These are phyloP conservation scores for Evernia prunastri DNA, from an alignment of 495 filamentous ascomycete genomes.

Conservation along the genomic window DNA sequence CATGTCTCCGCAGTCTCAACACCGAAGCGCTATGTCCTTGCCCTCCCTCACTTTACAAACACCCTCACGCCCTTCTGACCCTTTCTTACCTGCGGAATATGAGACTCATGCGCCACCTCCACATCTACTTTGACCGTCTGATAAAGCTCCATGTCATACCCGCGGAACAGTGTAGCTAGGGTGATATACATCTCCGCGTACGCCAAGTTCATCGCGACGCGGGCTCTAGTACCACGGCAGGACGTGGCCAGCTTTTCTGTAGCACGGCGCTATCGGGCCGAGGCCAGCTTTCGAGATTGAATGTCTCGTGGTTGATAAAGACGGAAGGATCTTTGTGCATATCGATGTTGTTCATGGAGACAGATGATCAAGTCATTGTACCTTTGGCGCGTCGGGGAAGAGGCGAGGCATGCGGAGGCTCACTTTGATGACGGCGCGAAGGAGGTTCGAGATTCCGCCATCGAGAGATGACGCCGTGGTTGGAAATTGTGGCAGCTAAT, in stretches of 20 bases:
- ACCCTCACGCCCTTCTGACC: slow-evolving; percentile 26
- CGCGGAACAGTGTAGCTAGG: slow-evolving; percentile 7
- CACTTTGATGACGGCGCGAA: slow-evolving; percentile 58
- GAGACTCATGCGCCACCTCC: slow-evolving; percentile 22
- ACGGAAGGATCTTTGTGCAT: slow-evolving; percentile 30
- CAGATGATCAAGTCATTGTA: slow-evolving; percentile 27
- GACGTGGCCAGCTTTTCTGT: slow-evolving; percentile 14
- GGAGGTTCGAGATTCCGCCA: slow-evolving; percentile 44
- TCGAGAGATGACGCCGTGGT: slow-evolving; percentile 19
- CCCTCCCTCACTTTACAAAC: background rate
- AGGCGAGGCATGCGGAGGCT: slow-evolving; percentile 41
- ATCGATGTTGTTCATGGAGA: slow-evolving; percentile 34
- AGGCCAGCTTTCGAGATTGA: slow-evolving; percentile 20
- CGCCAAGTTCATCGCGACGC: slow-evolving; percentile 20
- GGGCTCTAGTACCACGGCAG: slow-evolving; percentile 13
- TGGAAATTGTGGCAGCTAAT: slow-evolving; percentile 30
- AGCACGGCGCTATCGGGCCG: background rate
- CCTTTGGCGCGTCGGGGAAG: slow-evolving; percentile 29
- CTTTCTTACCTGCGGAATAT: slow-evolving; percentile 26
- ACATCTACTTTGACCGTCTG: slow-evolving; percentile 22
- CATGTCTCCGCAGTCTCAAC: too few relatives aligned
- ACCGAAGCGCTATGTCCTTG: too few relatives aligned
- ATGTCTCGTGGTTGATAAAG: slow-evolving; percentile 4
- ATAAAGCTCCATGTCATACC: slow-evolving; percentile 26
- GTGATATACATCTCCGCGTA: slow-evolving; percentile 19